Base-by-base conservation (phyloP, 2,329 filamentous ascomycete genomes). In the Pseudocercospora fijiensis region DNA sequence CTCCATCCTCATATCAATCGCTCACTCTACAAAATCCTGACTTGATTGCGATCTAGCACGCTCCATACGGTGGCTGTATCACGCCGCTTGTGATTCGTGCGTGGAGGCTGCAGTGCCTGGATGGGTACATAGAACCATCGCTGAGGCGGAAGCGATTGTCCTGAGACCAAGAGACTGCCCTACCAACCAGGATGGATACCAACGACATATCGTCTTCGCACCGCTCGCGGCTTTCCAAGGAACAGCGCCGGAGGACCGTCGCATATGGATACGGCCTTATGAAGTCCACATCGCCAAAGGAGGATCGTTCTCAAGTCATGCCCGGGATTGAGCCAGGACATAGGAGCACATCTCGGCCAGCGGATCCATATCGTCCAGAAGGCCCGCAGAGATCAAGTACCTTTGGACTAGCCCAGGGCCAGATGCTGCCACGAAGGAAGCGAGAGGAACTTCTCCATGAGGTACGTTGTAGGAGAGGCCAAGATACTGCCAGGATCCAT, bases 401-500 rank as follows among this genome's bases (percentile, higher is more conserved):
- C 10, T 27, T 26, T 10, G 49, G 24, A 53, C 13, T 53, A 0
- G 1, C 16, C 11, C 28, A 53, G 26, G 26, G 28, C 26, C 49
- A 53, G 49, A 53, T 53, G 24, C 57, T 59, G 16, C 57, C 57
- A 26, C 43, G 45, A 18, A 45, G 57, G 24, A 30, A 45, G 41
- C 57, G 57, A 41, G 57, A 30, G 16, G 57, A 59, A 33, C 24
- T 59, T 8, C 57, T 59, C 6, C 43, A 59, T 26, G 57, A 59
- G 41, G 57, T 51, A 33, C 8, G 43, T 53, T 10, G 49, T 30
- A 24, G 18, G 3, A 13, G 3, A 18, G 10, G 26, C 49, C 37
- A 41, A 41, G 2, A 18, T 53, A 3, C 11, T n/a, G 49, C 24
- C 13, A 24, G 18, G 18, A 2, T 13, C 9, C 3, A 13, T 7